Evolutionary conservation across 257 asterid species (phyloP).

Genomic region (Solanum commersonii): DNA sequence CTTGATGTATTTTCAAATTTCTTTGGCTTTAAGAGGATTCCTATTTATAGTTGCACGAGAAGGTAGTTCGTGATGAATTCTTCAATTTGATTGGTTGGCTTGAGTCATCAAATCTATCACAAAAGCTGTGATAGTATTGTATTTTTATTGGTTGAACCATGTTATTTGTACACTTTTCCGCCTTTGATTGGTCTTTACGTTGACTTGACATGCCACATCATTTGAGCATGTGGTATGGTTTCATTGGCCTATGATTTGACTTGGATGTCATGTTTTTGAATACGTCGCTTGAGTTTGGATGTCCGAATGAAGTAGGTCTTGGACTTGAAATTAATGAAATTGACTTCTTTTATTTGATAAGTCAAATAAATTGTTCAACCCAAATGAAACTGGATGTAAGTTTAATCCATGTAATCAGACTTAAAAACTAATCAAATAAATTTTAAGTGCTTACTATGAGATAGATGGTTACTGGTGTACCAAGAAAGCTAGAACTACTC

Average conservation of each 20-base stretch:
- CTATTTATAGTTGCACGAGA: not conserved
- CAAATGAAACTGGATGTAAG: not conserved
- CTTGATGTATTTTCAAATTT: not conserved
- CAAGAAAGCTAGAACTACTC: not conserved
- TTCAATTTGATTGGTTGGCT: not conserved
- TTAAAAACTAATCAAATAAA: not conserved
- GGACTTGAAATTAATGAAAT: not conserved
- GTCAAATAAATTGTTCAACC: not conserved
- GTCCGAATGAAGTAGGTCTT: not conserved
- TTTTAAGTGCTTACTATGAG: not conserved
- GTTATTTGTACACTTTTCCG: not conserved
- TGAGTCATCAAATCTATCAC: not conserved
- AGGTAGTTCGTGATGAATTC: not conserved
- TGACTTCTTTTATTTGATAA: not conserved
- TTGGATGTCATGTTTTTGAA: not conserved
- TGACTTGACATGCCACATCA: not conserved
- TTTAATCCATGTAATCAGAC: not conserved
- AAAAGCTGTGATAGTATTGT: not conserved
- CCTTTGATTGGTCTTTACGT: not conserved
- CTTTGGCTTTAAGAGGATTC: not conserved
- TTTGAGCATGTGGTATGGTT: not conserved
- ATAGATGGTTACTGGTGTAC: not conserved
- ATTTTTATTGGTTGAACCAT: not conserved
- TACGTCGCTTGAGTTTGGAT: not conserved
- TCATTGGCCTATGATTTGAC: not conserved